Conservation (phyloP, 2,329 filamentous ascomycete species). For the Clarireedia homoeocarpa region DNA sequence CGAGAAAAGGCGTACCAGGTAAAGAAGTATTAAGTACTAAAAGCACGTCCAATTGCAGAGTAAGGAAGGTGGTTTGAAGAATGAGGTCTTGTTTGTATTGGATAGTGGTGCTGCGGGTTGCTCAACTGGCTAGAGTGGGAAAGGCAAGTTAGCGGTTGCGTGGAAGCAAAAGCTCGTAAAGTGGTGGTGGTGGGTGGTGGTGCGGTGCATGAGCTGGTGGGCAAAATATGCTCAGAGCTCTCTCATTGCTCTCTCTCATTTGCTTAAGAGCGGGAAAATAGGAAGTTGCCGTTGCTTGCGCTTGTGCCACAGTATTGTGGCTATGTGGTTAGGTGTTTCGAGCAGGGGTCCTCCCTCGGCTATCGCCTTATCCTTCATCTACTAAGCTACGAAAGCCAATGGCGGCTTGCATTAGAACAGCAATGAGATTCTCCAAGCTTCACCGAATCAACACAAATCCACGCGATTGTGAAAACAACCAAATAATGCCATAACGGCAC, state of each 20-base stretch:
- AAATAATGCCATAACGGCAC: background rate
- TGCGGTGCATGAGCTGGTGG: conserved; percentile 7
- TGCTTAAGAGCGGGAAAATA: no score
- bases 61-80: no score
- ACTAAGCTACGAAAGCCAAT: background rate
- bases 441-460: background rate
- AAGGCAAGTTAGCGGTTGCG: background rate
- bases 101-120: no score
- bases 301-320: background rate
- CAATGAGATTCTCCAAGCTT: background rate
- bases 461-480: background rate
- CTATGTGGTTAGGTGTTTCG: no score
- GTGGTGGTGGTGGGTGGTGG: no score
- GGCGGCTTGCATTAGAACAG: background rate
- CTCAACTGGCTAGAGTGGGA: no score
- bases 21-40: background rate
- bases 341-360: no score
- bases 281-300: background rate
- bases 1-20: background rate
- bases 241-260: no score
- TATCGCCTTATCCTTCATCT: no score
- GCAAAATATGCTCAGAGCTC: background rate
- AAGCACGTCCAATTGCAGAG: no score
- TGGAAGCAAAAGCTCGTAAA: background rate
- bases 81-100: no score